Evolutionary conservation across 2,329 filamentous ascomycete species (phyloP).

Genomic region (Aspergillus sp.): DNA sequence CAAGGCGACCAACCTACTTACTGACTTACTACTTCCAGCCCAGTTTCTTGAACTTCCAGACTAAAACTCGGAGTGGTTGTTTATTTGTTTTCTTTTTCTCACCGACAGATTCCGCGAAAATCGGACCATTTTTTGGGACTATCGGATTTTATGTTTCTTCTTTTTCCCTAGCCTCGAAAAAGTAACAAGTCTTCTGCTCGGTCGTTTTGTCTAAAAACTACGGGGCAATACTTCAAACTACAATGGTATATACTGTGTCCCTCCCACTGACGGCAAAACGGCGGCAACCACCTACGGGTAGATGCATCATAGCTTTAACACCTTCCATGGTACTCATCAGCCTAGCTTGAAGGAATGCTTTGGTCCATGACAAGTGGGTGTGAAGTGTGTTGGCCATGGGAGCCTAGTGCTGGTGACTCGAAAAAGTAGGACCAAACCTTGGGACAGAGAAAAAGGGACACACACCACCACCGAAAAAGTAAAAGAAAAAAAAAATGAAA

Average conservation of each 20-base stretch:
- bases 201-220: not conserved
- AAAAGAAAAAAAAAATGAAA: constrained; percentile 2
- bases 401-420: not conserved
- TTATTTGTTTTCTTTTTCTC: constrained; percentile 3
- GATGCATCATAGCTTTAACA: constrained; percentile 18
- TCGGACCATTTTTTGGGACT: constrained; percentile 7
- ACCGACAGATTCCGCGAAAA: constrained; percentile 7
- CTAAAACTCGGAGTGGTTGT: not conserved
- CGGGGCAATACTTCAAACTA: no score
- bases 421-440: not conserved
- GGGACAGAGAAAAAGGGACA: constrained; percentile 5
- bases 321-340: constrained; percentile 17
- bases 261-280: not conserved
- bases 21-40: not conserved
- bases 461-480: not conserved
- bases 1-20: not conserved
- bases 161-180: not conserved
- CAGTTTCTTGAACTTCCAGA: not conserved
- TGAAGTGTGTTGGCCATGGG: constrained; percentile 2
- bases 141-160: not conserved
- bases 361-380: constrained; percentile 2
- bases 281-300: constrained; percentile 18
- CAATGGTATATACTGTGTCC: not conserved
- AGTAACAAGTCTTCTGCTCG: not conserved
- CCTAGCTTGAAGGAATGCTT: not conserved